Evolutionary conservation across 495 filamentous ascomycete species (phyloP), one percentile per base, ranked within the genome.

Genomic region (Xylaria scruposa): DNA sequence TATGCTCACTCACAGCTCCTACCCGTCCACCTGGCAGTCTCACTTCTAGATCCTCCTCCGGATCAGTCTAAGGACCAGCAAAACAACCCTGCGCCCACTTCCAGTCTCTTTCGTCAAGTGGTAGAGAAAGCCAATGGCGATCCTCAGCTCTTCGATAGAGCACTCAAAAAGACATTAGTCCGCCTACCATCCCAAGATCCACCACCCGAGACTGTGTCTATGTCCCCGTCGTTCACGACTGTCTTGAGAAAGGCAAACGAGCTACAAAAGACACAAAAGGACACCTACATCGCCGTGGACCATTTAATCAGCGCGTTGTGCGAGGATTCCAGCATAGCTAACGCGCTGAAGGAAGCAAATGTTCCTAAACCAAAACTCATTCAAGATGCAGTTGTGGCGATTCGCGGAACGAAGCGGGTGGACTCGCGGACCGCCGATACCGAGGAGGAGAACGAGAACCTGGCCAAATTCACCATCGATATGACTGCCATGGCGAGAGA

Each of bases 381-480:
- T 68, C 94, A 97, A 75, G 90, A 89, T 68, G 95, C 96, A 19
- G 87, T 99, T 54, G 90, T 92, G 80, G 89, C 94, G 59, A 97
- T 99, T 75, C 91, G 95, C 6, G 96, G 96, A 42, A 98, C 94
- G 40, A 91, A 88, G 82, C 87, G 94, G 62, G 95, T 99, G 31
- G 96, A 99, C 81, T 96, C 93, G 33, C 95, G 95, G 83, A 98
- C 93, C 3, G 96, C 97, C 42, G 96, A 98, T 81, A 87, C 92
- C 0, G 94, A 97, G 79, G 85, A 90, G 79, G 94, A 97, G 78
- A 91, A 93, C 76, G 96, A 99, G 82, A 97, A 95, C 74, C 85
- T 99, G 47, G 93, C 94, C 82, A 99, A 97, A 75, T 99, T 96
- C 83, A 97, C 96, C 44, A 95, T 98, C 75, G 96, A 99, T 81